Conservation (phyloP, 2,329 filamentous ascomycete species). For the Paecilomyces formosus region DNA sequence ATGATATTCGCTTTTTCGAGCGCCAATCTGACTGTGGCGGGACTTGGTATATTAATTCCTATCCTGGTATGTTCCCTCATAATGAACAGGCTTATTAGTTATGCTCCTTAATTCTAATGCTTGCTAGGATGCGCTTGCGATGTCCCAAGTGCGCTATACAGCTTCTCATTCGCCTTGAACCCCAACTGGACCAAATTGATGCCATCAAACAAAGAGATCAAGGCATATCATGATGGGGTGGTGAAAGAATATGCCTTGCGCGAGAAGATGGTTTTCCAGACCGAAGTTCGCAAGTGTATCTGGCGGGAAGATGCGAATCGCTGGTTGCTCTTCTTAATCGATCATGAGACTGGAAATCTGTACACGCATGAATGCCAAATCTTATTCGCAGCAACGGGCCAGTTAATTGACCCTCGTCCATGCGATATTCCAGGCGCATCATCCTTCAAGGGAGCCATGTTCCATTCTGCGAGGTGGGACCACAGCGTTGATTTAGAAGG, state of each 20-base stretch:
- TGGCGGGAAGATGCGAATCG: background rate
- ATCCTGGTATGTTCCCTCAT: constrained; percentile 43
- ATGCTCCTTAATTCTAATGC: background rate
- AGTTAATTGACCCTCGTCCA: constrained; percentile 47
- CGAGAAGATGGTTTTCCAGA: constrained; percentile 53
- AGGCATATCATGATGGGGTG: constrained; percentile 47
- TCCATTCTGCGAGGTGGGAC: constrained; percentile 53
- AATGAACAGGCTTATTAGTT: constrained; percentile 42
- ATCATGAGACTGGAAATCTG: constrained; percentile 42
- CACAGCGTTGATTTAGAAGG: constrained; percentile 44
- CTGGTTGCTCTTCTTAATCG: constrained; percentile 31
- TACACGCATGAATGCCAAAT: constrained; percentile 42
- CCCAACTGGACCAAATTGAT: constrained; percentile 44
- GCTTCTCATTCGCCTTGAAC: constrained; percentile 50
- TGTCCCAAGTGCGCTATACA: constrained; percentile 35
- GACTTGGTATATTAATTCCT: constrained; percentile 58
- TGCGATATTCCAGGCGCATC: constrained; percentile 47
- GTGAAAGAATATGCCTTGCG: constrained; percentile 45
- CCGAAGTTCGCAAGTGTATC: constrained; percentile 26
- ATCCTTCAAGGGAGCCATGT: constrained; percentile 47
- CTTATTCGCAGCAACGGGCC: constrained; percentile 49
- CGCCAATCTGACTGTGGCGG: constrained; percentile 51
- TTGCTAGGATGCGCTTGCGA: background rate
- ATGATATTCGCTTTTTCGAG: constrained; percentile 56
- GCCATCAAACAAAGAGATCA: constrained; percentile 44